phyloP scores from a whole-genome alignment of 768 basidiomycete genomes.

The Mycena metata region DNA sequence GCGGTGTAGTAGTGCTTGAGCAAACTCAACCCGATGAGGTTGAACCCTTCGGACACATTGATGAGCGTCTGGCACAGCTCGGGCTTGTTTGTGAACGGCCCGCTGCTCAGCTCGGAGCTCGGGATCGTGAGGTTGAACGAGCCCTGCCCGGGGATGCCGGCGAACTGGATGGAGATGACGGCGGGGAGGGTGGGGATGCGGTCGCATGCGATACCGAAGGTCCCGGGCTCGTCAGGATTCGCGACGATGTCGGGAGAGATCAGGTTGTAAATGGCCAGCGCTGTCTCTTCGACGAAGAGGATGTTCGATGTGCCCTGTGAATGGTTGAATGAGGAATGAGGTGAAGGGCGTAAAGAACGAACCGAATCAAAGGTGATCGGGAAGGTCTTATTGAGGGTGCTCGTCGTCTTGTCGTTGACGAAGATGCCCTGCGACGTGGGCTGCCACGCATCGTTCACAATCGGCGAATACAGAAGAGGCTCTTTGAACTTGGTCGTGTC shows the following conservation, averaged over 20 bases:
- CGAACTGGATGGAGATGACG: conserved; percentile 51
- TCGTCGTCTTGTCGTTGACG: conserved; percentile 66
- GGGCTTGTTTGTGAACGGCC: conserved; percentile 50
- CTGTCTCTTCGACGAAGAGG: conserved; percentile 45
- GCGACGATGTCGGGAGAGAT: conserved; percentile 55
- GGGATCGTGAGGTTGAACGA: conserved; percentile 54
- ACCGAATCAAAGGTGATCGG: conserved; percentile 68
- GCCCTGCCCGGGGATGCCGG: conserved; percentile 40
- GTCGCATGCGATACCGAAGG: conserved; percentile 52
- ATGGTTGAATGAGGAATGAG: neutral
- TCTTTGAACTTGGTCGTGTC: conserved; percentile 49
- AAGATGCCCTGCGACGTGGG: conserved; percentile 45
- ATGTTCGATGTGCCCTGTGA: conserved; percentile 43
- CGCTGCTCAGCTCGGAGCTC: conserved; percentile 53
- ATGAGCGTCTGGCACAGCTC: conserved; percentile 54
- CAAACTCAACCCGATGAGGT: conserved; percentile 50
- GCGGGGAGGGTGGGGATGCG: conserved; percentile 48
- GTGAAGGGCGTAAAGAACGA: conserved; percentile 45
- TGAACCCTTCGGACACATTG: conserved; percentile 48
- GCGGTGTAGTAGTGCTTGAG: conserved; percentile 54
- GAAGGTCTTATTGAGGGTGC: conserved; percentile 53
- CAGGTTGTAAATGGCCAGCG: conserved; percentile 49
- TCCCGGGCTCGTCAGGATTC: conserved; percentile 48
- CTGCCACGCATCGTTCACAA: conserved; percentile 1
- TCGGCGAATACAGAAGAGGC: conserved; percentile 4